Evolutionary conservation across 2,329 filamentous ascomycete genomes (phyloP).

Genomic region (Paraphaeosphaeria minitans): DNA sequence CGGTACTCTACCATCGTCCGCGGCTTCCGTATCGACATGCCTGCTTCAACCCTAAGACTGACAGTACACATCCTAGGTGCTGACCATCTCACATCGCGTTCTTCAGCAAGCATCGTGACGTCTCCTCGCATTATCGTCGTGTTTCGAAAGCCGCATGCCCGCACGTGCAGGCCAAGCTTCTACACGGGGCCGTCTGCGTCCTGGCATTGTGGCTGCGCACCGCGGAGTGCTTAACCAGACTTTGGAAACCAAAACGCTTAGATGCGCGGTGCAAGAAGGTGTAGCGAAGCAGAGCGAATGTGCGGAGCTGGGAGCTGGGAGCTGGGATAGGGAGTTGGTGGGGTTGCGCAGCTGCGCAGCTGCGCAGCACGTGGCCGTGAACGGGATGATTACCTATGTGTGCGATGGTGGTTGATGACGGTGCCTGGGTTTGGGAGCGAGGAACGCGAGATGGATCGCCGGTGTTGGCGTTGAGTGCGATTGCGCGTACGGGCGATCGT

Average conservation of each 20-base stretch:
- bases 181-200: neutral
- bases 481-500: neutral
- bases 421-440: neutral
- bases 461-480: neutral
- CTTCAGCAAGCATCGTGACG: neutral
- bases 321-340: neutral
- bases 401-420: neutral
- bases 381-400: too few species aligned
- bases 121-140: neutral
- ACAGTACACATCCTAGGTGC: neutral
- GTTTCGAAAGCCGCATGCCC: neutral
- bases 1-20: too few species aligned
- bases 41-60: neutral
- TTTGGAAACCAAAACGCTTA: neutral
- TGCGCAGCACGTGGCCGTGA: neutral
- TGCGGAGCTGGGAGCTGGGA: neutral
- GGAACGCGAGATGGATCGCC: neutral
- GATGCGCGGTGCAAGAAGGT: neutral
- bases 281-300: neutral
- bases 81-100: neutral
- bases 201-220: conserved; percentile 1
- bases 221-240: neutral
- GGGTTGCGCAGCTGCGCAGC: too few species aligned
- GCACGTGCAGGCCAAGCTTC: neutral
- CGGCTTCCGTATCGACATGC: neutral